Evolutionary conservation across 768 basidiomycete genomes (phyloP), one percentile per base, ranked within the genome.

Genomic region (Auricularia sp.): DNA sequence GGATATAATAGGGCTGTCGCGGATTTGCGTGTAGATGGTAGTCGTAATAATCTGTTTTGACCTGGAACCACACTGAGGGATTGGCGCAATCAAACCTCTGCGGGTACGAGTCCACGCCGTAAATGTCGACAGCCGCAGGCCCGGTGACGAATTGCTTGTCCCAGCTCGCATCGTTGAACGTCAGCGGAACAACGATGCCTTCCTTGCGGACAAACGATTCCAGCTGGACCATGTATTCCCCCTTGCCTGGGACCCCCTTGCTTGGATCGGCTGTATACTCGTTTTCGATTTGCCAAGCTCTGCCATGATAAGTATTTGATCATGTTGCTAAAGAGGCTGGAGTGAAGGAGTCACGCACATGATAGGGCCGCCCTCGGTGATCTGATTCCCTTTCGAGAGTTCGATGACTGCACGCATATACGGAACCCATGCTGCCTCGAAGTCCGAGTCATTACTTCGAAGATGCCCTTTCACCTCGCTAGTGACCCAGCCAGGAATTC

Each of bases 71-170:
- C 0, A 67, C 71, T 1, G 77, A 76, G 2, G 91, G 89, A 66
- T 88, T 81, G 0, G 89, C 89, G 71, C 91, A 93, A 69, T 93
- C 90, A 83, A 81, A 69, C 91, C n/a, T 54, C 3, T 76, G 85
- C 85, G 39, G 47, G 36, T 36, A 45, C 13, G 36, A 59, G 35
- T 44, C 74, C 13, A 70, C 65, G 24, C 89, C 89, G 69, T 89
- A 87, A 37, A 89, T 81, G 72, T 92, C 89, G 3, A 88, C 89
- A 13, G 88, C 83, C 10, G 89, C 89, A 83, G 85, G 66, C 13
- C 90, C 89, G 39, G 85, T 87, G 64, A 89, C 81, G 69, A 87
- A 92, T 66, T 87, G 87, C 63, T 71, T 70, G 3, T 77, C 78
- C 72, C 80, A 70, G 2, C 81, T 82, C 0, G 86, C 82, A 69